A percentile compares a stretch with the other conserved stretches of the same genome.
Conservation (phyloP, 2,329 filamentous ascomycete genomes). For the Blumeriella jaapii region DNA sequence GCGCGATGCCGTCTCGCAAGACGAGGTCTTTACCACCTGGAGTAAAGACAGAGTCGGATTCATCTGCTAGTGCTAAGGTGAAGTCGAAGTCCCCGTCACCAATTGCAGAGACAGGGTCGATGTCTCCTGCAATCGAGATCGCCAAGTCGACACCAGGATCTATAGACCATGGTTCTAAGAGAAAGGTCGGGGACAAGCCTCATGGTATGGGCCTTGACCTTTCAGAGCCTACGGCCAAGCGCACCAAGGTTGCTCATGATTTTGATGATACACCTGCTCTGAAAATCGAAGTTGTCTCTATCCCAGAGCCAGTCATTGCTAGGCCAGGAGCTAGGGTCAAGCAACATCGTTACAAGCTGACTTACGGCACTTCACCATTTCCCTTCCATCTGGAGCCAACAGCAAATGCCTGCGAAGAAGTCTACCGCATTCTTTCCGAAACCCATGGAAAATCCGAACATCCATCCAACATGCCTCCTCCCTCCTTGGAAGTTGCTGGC, state of each 20-base stretch:
- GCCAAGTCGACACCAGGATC: no score
- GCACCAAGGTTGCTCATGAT: background rate
- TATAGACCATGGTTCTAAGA: background rate
- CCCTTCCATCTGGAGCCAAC: slow-evolving; percentile 56
- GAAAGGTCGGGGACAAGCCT: background rate
- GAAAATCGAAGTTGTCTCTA: background rate
- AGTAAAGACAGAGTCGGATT: no score
- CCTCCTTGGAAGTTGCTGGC: slow-evolving; percentile 60
- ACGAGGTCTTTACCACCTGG: no score
- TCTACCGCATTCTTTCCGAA: slow-evolving; percentile 51
- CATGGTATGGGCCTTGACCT: background rate
- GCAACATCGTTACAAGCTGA: slow-evolving; percentile 39
- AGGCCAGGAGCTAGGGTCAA: background rate
- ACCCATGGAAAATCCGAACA: slow-evolving; percentile 53
- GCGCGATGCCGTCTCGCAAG: no score
- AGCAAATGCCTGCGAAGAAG: slow-evolving; percentile 54
- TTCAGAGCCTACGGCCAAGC: background rate
- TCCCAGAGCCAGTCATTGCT: background rate
- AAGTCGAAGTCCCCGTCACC: no score
- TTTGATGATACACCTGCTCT: background rate
- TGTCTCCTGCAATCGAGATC: background rate
- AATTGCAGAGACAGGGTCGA: no score
- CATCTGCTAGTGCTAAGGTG: no score
- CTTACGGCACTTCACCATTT: slow-evolving; percentile 51
- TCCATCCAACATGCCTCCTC: slow-evolving; percentile 56